Evolutionary conservation across 495 filamentous ascomycete species (phyloP).

Genomic region (Penicillium subrubescens): DNA sequence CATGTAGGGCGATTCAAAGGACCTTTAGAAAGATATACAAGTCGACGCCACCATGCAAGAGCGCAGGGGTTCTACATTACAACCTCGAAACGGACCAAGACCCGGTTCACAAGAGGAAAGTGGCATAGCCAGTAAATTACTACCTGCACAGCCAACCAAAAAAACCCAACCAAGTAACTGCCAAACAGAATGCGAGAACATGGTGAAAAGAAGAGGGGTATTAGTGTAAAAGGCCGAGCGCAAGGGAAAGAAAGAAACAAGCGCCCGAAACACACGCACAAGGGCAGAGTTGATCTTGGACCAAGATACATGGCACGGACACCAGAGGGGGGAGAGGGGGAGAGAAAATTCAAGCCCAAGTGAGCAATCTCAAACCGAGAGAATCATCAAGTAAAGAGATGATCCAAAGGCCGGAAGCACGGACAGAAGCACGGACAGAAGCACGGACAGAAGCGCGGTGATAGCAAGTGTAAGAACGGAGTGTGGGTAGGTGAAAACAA

Average conservation of each 20-base stretch:
- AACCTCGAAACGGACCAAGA: neutral
- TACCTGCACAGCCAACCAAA: neutral
- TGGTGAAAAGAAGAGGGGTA: neutral
- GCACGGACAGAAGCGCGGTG: neutral
- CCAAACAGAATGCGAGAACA: neutral
- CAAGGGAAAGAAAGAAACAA: neutral
- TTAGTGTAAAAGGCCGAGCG: neutral
- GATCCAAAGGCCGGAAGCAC: neutral
- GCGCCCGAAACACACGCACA: neutral
- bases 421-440: too few relatives aligned
- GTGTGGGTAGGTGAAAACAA: neutral
- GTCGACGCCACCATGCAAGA: neutral
- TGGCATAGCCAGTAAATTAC: neutral
- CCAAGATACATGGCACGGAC: neutral
- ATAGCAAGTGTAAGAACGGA: neutral
- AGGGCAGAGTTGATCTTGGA: neutral
- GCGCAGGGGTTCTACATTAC: neutral
- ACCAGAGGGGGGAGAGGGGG: neutral
- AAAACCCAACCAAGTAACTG: neutral
- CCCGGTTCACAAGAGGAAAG: neutral
- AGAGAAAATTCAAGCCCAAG: neutral
- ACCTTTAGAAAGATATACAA: too few relatives aligned
- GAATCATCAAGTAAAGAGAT: too few relatives aligned
- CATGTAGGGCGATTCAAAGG: too few relatives aligned
- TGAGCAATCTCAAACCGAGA: neutral